These are phyloP conservation scores for Phytophthora boehmeriae DNA, from an alignment of 352 stramenopile genomes.

Conservation along the genomic window DNA sequence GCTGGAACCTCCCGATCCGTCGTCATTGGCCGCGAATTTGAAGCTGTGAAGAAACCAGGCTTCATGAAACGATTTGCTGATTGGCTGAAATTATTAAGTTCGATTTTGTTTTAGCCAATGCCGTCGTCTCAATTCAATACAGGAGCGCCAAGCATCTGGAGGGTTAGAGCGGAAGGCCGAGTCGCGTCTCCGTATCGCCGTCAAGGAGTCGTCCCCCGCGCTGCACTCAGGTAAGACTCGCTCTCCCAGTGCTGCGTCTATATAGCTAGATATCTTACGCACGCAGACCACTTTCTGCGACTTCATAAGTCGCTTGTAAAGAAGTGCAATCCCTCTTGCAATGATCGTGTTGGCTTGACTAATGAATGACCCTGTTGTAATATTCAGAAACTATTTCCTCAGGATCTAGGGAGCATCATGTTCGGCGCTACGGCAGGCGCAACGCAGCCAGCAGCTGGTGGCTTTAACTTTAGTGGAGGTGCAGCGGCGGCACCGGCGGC, in stretches of 20 bases:
- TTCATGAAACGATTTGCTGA: not conserved
- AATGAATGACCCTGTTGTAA: constrained; percentile 11
- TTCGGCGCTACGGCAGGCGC: constrained; percentile 53
- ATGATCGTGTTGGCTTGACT: not conserved
- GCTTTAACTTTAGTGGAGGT: constrained; percentile 58
- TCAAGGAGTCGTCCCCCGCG: constrained; percentile 16
- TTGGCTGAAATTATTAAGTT: constrained; percentile 24
- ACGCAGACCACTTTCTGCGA: not conserved
- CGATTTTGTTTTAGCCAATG: constrained; percentile 30
- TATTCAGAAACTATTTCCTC: constrained; percentile 17
- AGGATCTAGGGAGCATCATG: constrained; percentile 34
- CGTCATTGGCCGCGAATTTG: constrained; percentile 27
- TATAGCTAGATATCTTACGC: not conserved
- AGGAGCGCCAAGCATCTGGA: constrained; percentile 31
- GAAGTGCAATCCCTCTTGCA: constrained; percentile 7
- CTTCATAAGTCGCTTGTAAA: constrained; percentile 7
- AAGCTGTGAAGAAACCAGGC: constrained; percentile 18
- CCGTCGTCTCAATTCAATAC: not conserved
- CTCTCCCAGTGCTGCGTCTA: not conserved
- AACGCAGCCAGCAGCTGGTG: constrained; percentile 27
- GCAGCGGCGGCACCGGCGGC: constrained; percentile 18
- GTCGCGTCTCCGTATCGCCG: not conserved
- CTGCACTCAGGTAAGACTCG: constrained; percentile 17
- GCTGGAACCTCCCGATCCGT: constrained; percentile 15
- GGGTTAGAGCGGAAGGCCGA: constrained; percentile 14